Conservation (phyloP, 345 rosid species). For the Citrus glauca region DNA sequence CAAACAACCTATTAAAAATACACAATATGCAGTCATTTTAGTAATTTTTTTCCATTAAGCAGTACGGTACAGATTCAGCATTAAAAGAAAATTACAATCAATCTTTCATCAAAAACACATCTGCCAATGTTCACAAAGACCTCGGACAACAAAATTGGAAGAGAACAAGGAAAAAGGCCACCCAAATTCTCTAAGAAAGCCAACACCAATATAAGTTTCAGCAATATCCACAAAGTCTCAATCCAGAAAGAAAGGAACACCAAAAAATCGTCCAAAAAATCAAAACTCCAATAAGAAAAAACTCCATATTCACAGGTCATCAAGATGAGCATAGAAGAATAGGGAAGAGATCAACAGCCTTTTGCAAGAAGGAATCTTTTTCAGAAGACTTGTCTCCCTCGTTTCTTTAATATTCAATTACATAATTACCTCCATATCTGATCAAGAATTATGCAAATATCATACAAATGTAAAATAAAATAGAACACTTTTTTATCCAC, state of each 20-base stretch:
- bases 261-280: not conserved
- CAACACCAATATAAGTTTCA: not conserved
- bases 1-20: conserved; percentile 62
- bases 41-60: not conserved
- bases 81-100: not conserved
- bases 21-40: conserved; percentile 5
- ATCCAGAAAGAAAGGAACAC: not conserved
- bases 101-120: not conserved
- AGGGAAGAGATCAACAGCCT: not conserved
- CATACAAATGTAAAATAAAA: not conserved
- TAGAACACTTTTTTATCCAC: not conserved
- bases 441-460: not conserved
- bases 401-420: not conserved
- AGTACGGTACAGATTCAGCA: not conserved
- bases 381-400: not conserved
- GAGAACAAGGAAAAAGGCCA: not conserved
- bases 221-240: not conserved
- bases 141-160: not conserved
- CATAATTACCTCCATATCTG: not conserved
- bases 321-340: not conserved
- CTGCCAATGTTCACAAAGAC: not conserved
- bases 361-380: not conserved
- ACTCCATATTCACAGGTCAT: not conserved
- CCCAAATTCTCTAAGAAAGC: not conserved
- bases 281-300: not conserved